A percentile compares a stretch with the other conserved stretches of the same genome.
phyloP scores from a whole-genome alignment of 2,329 filamentous ascomycete genomes.

The Nemania abortiva region DNA sequence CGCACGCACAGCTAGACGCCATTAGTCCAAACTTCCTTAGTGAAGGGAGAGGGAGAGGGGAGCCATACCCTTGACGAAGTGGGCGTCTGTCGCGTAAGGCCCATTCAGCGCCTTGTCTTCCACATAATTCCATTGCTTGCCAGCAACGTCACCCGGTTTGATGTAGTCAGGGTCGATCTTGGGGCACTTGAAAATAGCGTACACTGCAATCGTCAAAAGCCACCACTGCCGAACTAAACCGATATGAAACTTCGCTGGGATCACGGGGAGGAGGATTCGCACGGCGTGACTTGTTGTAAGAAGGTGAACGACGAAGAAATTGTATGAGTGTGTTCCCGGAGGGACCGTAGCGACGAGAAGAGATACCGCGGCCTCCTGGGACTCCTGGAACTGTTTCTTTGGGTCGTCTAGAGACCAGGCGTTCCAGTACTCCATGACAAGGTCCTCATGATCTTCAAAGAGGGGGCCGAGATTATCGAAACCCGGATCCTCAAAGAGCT shows the following conservation, averaged over 20 bases:
- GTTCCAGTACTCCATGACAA: conserved; percentile 90
- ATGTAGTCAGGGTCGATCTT: conserved; percentile 75
- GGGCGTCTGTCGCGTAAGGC: conserved; percentile 76
- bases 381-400: conserved; percentile 79
- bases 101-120: conserved; percentile 77
- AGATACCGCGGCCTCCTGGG: conserved; percentile 71
- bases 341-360: conserved; percentile 72
- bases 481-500: conserved; percentile 69
- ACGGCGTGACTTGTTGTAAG: conserved; percentile 90
- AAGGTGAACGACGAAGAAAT: conserved; percentile 85
- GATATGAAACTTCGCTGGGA: conserved; percentile 80
- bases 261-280: conserved; percentile 82
- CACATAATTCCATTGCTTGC: conserved; percentile 81
- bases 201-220: conserved; percentile 82
- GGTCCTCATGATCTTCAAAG: conserved; percentile 75
- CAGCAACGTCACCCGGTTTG: conserved; percentile 68
- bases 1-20: conserved; percentile 70
- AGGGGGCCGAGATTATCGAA: conserved; percentile 74
- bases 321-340: conserved; percentile 73
- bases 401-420: conserved; percentile 81
- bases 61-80: conserved; percentile 82
- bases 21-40: conserved; percentile 33
- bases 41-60: not conserved
- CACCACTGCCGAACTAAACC: conserved; percentile 88
- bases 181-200: conserved; percentile 80